Base-by-base conservation (phyloP, 345 rosid genomes). In the Hirschfeldia incana region DNA sequence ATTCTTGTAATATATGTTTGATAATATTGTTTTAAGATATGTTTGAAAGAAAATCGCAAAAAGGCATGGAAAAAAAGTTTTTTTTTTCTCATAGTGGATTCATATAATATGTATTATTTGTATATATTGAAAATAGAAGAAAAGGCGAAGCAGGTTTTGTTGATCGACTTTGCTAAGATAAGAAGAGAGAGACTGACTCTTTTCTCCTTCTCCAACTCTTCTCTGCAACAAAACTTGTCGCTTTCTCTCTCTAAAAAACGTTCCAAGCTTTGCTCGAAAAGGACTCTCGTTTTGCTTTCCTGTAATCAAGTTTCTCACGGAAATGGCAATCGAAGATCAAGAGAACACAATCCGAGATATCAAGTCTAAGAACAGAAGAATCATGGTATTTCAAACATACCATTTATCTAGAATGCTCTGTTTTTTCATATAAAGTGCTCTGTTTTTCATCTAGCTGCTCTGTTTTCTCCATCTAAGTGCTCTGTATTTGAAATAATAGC, bases 311-410 rank as follows among this genome's bases (percentile, higher is more conserved):
- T 53, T 59, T 37, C 44, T 67, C 44, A 30, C 60, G 1, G 83
- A 82, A 86, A 91, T 93, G 98, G 93, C 97, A 78, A 93, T 93
- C 82, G 97, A 89, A 21, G 87, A 87, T 78, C 94, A 91, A 63
- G 93, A 92, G 65, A 79, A 89, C 72, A 66, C 94, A 26, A 89
- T 84, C 80, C 89, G 90, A 29, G 96, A 91, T 85, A 82, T 91
- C 86, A 91, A 86, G 80, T 93, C 97, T 63, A 87, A 86, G 85
- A 93, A 84, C 84, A 77, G 93, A 8, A 87, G 93, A 91, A 88
- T 89, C 81, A 93, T 91, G 97, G 97, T 93, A 80, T 29, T 77
- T 80, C 9, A 32, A 36, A 3, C 42, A 26, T 34, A 33, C 68
- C 16, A 5, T 15, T 53, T 53, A 15, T 53, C 27, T 53, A 53